These are phyloP conservation scores for Xanthoconium purpureum DNA, from an alignment of 768 basidiomycete genomes.

Conservation along the genomic window DNA sequence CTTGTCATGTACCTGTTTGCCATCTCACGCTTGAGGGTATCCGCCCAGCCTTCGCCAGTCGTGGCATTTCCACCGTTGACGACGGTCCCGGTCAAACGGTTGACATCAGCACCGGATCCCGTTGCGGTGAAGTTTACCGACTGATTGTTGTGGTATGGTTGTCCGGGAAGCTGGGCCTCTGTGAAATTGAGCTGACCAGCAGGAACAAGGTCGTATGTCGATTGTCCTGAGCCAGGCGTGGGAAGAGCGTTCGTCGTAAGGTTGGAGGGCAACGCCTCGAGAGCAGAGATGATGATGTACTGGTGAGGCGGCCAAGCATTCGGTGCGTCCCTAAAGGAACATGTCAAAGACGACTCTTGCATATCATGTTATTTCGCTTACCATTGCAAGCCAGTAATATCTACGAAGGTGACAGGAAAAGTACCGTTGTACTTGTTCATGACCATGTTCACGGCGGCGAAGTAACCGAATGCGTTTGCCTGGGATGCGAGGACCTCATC, in stretches of 20 bases:
- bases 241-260: slow-evolving; percentile 60
- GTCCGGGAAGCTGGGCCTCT: slow-evolving; percentile 70
- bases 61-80: slow-evolving; percentile 66
- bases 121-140: slow-evolving; percentile 48
- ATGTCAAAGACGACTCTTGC: not conserved
- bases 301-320: slow-evolving; percentile 88
- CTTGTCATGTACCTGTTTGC: slow-evolving; percentile 85
- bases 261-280: slow-evolving; percentile 71
- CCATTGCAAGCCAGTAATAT: slow-evolving; percentile 78
- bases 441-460: slow-evolving; percentile 73
- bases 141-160: slow-evolving; percentile 43
- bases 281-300: slow-evolving; percentile 75
- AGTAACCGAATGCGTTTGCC: slow-evolving; percentile 65
- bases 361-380: slow-evolving; percentile 23
- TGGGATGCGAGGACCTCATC: slow-evolving; percentile 56
- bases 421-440: slow-evolving; percentile 87
- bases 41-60: slow-evolving; percentile 61
- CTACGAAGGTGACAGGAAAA: slow-evolving; percentile 73
- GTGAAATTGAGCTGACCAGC: slow-evolving; percentile 74
- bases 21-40: slow-evolving; percentile 62
- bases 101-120: slow-evolving; percentile 61
- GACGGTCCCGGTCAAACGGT: slow-evolving; percentile 50
- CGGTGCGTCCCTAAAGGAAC: slow-evolving; percentile 65
- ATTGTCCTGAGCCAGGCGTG: slow-evolving; percentile 45
- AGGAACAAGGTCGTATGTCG: slow-evolving; percentile 69